Conservation (phyloP, 345 rosid genomes). For the Sisymbrium irio region DNA sequence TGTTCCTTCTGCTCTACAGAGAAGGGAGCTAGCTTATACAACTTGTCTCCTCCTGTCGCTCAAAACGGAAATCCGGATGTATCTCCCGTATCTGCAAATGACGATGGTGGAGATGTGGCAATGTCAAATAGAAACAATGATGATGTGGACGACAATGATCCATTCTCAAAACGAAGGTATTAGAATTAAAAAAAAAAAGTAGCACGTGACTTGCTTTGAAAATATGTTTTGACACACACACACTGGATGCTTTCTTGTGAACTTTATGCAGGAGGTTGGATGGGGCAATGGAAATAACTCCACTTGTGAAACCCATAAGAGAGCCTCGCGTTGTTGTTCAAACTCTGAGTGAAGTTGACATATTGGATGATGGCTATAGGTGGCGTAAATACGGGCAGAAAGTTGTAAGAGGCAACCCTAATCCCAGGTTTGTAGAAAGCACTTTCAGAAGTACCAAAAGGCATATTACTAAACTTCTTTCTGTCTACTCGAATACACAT, state of each 20-base stretch:
- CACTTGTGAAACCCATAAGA: slow-evolving; percentile 85
- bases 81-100: slow-evolving; percentile 55
- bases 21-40: slow-evolving; percentile 48
- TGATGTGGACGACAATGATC: slow-evolving; percentile 73
- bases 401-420: slow-evolving; percentile 96
- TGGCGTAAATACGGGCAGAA: slow-evolving; percentile 99
- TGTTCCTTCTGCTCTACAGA: slow-evolving; percentile 37
- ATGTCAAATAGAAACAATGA: slow-evolving; percentile 24
- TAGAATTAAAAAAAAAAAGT: background rate
- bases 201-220: background rate
- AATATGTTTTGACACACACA: slow-evolving; percentile 5
- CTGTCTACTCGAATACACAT: background rate
- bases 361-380: slow-evolving; percentile 93
- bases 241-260: slow-evolving; percentile 12
- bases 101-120: slow-evolving; percentile 50
- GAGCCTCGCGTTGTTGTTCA: slow-evolving; percentile 98
- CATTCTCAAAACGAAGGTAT: slow-evolving; percentile 78
- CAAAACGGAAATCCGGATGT: slow-evolving; percentile 52
- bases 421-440: slow-evolving; percentile 63
- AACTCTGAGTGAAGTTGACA: slow-evolving; percentile 94
- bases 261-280: slow-evolving; percentile 69
- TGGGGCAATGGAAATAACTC: slow-evolving; percentile 64
- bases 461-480: background rate
- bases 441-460: background rate
- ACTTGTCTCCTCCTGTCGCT: slow-evolving; percentile 44